These are phyloP conservation scores for Phlyctochytrium bullatum DNA, from an alignment of 192 early-diverging fungal species.

Conservation along the genomic window DNA sequence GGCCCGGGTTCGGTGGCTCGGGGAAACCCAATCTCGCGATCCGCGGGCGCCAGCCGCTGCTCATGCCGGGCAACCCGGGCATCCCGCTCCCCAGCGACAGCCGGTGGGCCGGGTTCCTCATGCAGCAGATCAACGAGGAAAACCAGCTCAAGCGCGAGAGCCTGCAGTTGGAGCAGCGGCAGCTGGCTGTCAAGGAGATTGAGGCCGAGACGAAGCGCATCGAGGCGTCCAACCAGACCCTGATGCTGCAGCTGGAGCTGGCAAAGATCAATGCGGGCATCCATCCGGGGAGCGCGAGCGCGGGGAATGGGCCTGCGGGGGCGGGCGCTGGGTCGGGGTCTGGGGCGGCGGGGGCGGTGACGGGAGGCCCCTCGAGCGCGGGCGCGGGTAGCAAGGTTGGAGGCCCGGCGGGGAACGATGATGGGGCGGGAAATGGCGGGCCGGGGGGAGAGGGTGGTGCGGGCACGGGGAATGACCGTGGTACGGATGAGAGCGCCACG, in stretches of 20 bases:
- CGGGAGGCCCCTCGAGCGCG: neutral
- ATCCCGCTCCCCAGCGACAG: neutral
- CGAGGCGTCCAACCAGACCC: neutral
- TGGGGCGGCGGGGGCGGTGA: neutral
- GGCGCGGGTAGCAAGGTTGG: neutral
- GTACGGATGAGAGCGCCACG: no score
- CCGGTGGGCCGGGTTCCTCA: neutral
- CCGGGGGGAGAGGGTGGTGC: neutral
- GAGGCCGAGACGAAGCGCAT: neutral
- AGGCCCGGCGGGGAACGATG: neutral
- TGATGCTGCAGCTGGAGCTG: conserved; percentile 2
- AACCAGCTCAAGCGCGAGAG: neutral
- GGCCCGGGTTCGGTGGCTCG: no score
- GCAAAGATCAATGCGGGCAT: neutral
- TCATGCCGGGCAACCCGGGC: no score
- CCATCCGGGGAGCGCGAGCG: neutral
- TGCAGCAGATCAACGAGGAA: neutral
- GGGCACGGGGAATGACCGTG: neutral
- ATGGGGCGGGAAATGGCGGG: neutral
- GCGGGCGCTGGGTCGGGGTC: neutral
- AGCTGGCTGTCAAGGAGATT: neutral
- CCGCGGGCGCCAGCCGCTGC: no score
- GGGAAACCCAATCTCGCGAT: no score
- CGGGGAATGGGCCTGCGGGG: neutral
- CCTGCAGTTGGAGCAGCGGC: neutral